Evolutionary conservation across 805 yeast species (phyloP), one percentile per base, ranked within the genome.

Genomic region (Yamadazyma endophytica): DNA sequence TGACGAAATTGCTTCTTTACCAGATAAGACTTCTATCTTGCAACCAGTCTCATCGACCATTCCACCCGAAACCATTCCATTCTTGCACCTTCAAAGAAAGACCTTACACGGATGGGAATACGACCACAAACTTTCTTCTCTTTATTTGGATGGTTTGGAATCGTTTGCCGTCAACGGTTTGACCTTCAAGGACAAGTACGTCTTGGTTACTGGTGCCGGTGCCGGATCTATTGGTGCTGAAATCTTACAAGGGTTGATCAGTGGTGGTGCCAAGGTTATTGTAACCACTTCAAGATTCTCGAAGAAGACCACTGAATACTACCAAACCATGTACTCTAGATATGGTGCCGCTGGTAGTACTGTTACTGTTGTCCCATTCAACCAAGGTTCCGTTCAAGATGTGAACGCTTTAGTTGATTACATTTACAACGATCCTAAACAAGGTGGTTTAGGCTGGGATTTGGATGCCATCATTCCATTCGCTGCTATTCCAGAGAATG

Each of bases 401-500:
- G 94, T 88, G 42, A 82, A 84, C 49, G 82, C 89, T 30, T 76
- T 92, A 44, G 73, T 89, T 37, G 73, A 79, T 36, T 92, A 77
- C 73, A 87, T 92, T 56, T 92, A 90, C 60, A 82, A 79, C 50
- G 86, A 76, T 44, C 77, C 71, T 35, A 79, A 82, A 74, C 75
- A 82, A 56, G 92, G 89, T 48, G 96, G 96, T 65, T 77, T 90
- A 49, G 96, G 94, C 36, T 90, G 97, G 97, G 98, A 92, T 60
- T 75, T 92, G 56, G 99, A 92, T 68, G 94, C 78, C 46, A 77
- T 92, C 44, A 78, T 92, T 59, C 99, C 99, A 52, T 92, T 92
- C 56, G 99, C 97, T 46, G 99, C 99, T 40, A 90, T 92, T 52
- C 97, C 99, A 47, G 99, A 92, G 71, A 87, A 87, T 58, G 99